A percentile compares a stretch with the other conserved stretches of the same genome.
phyloP scores from a whole-genome alignment of 352 stramenopile species.

The Phytopythium cucurbitacearum region DNA sequence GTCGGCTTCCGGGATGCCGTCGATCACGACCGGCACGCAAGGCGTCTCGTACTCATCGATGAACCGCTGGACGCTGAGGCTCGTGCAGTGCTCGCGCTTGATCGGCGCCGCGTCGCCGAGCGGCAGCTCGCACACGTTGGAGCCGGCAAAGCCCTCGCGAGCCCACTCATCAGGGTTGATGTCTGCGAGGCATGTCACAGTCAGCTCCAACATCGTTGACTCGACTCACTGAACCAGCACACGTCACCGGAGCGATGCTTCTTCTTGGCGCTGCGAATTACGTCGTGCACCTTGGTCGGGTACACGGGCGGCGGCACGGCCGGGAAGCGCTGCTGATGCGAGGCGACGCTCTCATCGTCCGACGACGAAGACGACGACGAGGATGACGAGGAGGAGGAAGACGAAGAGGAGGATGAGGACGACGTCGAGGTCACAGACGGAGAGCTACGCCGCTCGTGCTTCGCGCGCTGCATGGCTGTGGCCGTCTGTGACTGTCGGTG shows the following conservation, averaged over 20 bases:
- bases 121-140: conserved; percentile 70
- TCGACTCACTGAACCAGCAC: background rate
- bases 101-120: conserved; percentile 64
- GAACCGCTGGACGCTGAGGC: conserved; percentile 79
- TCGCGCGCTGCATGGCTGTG: no score
- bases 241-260: conserved; percentile 64
- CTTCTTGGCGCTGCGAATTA: conserved; percentile 56
- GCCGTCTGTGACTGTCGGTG: no score
- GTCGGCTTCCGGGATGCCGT: conserved; percentile 77
- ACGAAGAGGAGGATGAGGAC: conserved; percentile 24
- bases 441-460: conserved; percentile 14
- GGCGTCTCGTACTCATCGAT: conserved; percentile 82
- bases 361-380: conserved; percentile 40
- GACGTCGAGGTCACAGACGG: conserved; percentile 42
- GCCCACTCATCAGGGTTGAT: conserved; percentile 63
- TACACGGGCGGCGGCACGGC: conserved; percentile 39
- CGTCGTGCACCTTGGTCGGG: conserved; percentile 39
- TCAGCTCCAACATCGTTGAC: background rate
- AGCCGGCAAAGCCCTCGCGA: conserved; percentile 78
- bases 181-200: conserved; percentile 25
- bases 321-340: conserved; percentile 37
- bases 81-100: conserved; percentile 64
- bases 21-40: conserved; percentile 73
- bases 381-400: conserved; percentile 16
- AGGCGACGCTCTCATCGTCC: conserved; percentile 13